phyloP scores from a whole-genome alignment of 805 yeast species.

The Candida boleticola region DNA sequence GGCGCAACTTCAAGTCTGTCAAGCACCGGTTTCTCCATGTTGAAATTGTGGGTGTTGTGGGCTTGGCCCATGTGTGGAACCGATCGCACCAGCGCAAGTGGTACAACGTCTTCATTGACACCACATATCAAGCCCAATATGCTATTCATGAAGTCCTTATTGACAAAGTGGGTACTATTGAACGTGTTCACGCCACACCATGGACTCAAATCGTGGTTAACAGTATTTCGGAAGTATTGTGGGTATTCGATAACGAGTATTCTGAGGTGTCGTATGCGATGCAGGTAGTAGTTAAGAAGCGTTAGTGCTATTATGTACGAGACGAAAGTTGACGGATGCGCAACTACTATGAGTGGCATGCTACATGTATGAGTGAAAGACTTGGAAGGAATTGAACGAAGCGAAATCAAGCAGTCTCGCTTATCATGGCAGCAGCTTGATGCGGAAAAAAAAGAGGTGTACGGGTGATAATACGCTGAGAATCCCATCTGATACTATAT shows the following conservation, averaged over 20 bases:
- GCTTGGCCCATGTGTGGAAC: too few species aligned
- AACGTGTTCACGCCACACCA: constrained; percentile 29
- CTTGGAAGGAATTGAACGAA: too few species aligned
- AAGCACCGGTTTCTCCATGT: constrained; percentile 7
- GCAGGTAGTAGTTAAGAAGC: constrained; percentile 10
- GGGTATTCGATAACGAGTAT: constrained; percentile 14
- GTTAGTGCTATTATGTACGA: constrained; percentile 18
- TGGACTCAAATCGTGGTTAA: constrained; percentile 13
- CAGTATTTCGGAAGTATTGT: background rate
- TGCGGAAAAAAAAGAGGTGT: too few species aligned
- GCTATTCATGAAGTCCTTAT: constrained; percentile 7
- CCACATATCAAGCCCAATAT: too few species aligned
- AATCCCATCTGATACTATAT: too few species aligned
- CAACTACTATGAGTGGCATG: constrained; percentile 12
- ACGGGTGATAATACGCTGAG: too few species aligned
- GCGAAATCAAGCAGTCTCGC: too few species aligned
- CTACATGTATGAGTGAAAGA: too few species aligned
- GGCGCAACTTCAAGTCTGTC: background rate
- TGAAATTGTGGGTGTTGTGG: too few species aligned
- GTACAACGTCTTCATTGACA: background rate
- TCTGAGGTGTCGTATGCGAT: constrained; percentile 9
- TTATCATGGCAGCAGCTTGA: too few species aligned
- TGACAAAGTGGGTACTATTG: constrained; percentile 11
- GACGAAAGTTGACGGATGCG: constrained; percentile 16
- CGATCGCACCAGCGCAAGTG: background rate